Evolutionary conservation across 2,329 filamentous ascomycete species (phyloP).

Genomic region (Nigrospora osmanthi): DNA sequence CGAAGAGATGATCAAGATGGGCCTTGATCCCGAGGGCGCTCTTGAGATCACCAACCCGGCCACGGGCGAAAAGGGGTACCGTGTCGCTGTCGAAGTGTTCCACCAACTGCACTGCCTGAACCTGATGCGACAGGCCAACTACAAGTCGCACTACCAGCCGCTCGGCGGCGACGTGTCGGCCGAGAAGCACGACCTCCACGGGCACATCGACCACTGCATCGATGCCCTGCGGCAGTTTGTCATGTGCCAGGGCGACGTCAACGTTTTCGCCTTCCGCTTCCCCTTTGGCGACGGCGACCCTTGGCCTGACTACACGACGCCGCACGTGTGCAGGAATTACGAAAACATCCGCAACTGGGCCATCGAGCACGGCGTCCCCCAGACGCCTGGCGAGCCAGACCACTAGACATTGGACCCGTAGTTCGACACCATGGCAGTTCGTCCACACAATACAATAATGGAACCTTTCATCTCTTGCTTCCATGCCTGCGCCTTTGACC

Average conservation of each 20-base stretch:
- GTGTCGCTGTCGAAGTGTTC: slow-evolving; percentile 52
- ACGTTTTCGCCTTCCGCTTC: slow-evolving; percentile 45
- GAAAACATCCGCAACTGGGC: slow-evolving; percentile 43
- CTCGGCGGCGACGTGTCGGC: slow-evolving; percentile 39
- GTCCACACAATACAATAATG: too few species aligned
- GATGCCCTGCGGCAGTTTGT: slow-evolving; percentile 43
- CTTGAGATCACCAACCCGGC: slow-evolving; percentile 47
- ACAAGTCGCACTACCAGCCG: slow-evolving; percentile 38
- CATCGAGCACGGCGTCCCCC: slow-evolving; percentile 37
- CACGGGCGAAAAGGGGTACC: slow-evolving; percentile 49
- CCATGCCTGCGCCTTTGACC: too few species aligned
- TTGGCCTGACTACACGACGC: slow-evolving; percentile 47
- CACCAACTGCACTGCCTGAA: slow-evolving; percentile 47
- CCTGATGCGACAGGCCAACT: slow-evolving; percentile 36
- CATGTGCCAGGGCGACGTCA: slow-evolving; percentile 47
- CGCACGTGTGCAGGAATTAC: slow-evolving; percentile 47
- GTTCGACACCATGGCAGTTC: too few species aligned
- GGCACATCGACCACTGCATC: slow-evolving; percentile 45
- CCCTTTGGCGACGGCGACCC: slow-evolving; percentile 37
- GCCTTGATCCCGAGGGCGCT: slow-evolving; percentile 39
- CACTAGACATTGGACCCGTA: slow-evolving; percentile 7
- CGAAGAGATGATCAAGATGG: slow-evolving; percentile 43
- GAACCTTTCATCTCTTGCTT: too few species aligned
- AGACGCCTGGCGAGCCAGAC: slow-evolving; percentile 19
- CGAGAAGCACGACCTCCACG: slow-evolving; percentile 30